Evolutionary conservation across 768 basidiomycete genomes (phyloP).

Genomic region (Rhizopogon roseolus): DNA sequence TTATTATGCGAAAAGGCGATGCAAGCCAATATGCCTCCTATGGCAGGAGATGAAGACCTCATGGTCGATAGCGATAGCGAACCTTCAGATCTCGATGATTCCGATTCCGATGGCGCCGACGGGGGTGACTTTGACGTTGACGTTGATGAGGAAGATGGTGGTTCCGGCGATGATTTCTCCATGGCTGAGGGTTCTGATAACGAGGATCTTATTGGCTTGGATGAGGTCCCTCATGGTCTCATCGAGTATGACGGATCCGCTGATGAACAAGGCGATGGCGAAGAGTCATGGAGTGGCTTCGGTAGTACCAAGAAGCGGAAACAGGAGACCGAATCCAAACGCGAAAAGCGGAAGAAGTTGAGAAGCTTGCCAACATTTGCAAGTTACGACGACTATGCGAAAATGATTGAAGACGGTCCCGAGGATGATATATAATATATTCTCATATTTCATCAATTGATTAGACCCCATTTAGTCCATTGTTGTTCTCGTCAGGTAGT

Average conservation of each 20-base stretch:
- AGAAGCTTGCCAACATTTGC: constrained; percentile 75
- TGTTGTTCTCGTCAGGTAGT: no score
- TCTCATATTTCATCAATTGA: not conserved
- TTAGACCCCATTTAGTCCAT: no score
- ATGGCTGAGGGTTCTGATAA: constrained; percentile 66
- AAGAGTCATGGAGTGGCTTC: constrained; percentile 50
- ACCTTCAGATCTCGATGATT: constrained; percentile 17
- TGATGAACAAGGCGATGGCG: constrained; percentile 34
- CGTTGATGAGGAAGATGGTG: constrained; percentile 29
- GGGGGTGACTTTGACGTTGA: constrained; percentile 26
- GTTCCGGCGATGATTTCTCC: constrained; percentile 44
- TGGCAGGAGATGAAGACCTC: constrained; percentile 43
- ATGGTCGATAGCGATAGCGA: constrained; percentile 34
- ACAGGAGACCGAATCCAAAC: constrained; percentile 28
- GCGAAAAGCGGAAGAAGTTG: constrained; percentile 62
- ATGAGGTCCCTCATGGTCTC: constrained; percentile 50
- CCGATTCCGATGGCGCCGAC: constrained; percentile 23
- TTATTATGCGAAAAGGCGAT: constrained; percentile 55
- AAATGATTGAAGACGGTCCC: constrained; percentile 67
- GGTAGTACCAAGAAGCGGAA: constrained; percentile 39
- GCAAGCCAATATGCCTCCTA: constrained; percentile 78
- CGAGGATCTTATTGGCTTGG: constrained; percentile 60
- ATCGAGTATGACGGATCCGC: constrained; percentile 58
- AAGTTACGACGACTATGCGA: constrained; percentile 82
- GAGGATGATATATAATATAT: constrained; percentile 20